Percentiles rank a stretch among this genome's conserved stretches.
phyloP scores from a whole-genome alignment of 805 yeast species.

The Myxozyma vanderwaltii region DNA sequence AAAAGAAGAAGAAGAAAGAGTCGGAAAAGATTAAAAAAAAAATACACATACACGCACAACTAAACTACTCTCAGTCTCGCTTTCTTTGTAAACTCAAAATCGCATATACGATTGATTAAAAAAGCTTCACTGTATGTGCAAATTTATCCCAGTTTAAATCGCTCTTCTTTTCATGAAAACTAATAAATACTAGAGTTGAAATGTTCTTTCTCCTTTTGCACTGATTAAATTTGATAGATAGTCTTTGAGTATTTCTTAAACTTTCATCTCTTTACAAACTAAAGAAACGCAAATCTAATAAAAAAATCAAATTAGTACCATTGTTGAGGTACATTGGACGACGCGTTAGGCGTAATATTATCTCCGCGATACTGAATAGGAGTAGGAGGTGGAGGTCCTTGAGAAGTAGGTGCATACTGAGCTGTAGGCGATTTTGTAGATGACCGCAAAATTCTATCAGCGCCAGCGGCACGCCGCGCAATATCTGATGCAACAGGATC shows the following conservation, averaged over 20 bases:
- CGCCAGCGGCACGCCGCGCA: conserved; percentile 28
- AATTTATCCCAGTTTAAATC: background rate
- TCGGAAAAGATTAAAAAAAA: background rate
- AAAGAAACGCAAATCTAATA: background rate
- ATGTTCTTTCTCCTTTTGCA: background rate
- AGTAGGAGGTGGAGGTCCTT: conserved; percentile 7
- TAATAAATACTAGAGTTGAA: background rate
- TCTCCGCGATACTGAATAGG: conserved; percentile 19
- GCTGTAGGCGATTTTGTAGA: background rate
- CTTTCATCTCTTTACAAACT: background rate
- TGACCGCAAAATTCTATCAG: conserved; percentile 24
- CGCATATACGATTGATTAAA: background rate
- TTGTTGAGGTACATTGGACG: conserved; percentile 31
- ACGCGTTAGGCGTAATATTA: conserved; percentile 13
- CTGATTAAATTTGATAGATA: background rate
- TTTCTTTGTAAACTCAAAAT: background rate
- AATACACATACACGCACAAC: conserved; percentile 2
- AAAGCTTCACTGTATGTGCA: background rate
- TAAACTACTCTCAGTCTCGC: background rate
- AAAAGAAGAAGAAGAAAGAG: no score
- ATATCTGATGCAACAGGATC: conserved; percentile 22
- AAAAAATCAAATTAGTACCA: conserved; percentile 24
- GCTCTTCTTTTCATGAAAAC: background rate
- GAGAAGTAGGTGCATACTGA: conserved; percentile 5
- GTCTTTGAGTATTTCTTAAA: no score